Evolutionary conservation across 306 rosid genomes (phyloP).

Genomic region (Pyrus betulifolia): DNA sequence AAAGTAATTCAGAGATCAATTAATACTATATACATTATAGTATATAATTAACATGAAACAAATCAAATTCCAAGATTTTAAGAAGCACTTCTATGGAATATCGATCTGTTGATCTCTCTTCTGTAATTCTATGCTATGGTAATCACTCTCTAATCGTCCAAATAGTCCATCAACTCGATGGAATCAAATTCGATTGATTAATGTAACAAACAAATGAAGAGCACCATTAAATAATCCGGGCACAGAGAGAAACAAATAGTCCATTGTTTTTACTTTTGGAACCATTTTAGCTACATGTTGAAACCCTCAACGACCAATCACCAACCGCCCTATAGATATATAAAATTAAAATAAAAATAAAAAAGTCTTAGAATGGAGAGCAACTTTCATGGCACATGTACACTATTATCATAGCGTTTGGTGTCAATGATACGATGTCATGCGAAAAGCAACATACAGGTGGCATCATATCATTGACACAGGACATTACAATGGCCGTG

Average conservation of each 20-base stretch:
- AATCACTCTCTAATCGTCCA: conserved; percentile 11
- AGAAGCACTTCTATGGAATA: neutral
- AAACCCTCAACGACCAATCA: conserved; percentile 4
- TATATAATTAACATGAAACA: neutral
- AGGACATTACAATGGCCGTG: fast-evolving
- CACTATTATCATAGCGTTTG: no score
- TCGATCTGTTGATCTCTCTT: neutral
- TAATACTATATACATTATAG: neutral
- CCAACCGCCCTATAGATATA: conserved; percentile 12
- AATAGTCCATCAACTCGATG: conserved; percentile 32
- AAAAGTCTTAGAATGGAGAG: neutral
- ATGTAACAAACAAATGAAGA: neutral
- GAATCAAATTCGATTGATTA: conserved; percentile 34
- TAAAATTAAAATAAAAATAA: neutral
- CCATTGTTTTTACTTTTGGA: conserved; percentile 36
- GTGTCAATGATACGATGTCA: no score
- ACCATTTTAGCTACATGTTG: conserved; percentile 5
- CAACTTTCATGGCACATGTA: neutral
- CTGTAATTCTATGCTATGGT: neutral
- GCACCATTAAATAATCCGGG: conserved; percentile 7
- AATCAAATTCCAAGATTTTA: neutral
- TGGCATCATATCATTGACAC: no score
- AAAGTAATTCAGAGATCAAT: neutral
- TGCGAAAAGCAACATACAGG: no score
- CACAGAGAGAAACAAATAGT: conserved; percentile 18